Conservation (phyloP, 2,329 filamentous ascomycete genomes). For the Colletotrichum lupini region DNA sequence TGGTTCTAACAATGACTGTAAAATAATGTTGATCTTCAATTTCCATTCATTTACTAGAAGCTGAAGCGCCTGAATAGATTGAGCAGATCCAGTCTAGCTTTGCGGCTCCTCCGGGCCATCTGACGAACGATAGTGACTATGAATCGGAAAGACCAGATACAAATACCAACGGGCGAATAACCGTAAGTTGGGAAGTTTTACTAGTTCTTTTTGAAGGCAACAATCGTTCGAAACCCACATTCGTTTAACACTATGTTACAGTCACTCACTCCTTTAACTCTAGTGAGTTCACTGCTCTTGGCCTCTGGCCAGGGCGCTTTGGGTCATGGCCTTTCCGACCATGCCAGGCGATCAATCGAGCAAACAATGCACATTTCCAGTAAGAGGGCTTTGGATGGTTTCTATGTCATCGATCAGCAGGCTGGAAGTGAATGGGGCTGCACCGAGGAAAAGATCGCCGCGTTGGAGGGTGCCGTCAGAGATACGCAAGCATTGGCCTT, state of each 20-base stretch:
- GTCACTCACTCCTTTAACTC: not conserved
- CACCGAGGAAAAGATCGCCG: not conserved
- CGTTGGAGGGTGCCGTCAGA: not conserved
- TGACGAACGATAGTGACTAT: not conserved
- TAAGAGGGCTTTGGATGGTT: not conserved
- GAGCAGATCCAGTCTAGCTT: not conserved
- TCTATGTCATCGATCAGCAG: slow-evolving; percentile 6
- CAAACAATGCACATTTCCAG: not conserved
- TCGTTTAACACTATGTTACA: not conserved
- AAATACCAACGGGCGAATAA: not conserved
- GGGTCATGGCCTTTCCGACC: not conserved
- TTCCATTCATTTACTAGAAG: not conserved
- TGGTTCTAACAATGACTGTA: not conserved
- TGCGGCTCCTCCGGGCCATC: not conserved
- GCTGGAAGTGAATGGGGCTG: slow-evolving; percentile 1
- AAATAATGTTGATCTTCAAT: not conserved
- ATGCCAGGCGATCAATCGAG: not conserved
- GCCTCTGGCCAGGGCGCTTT: not conserved
- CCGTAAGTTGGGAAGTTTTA: not conserved
- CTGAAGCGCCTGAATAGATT: not conserved
- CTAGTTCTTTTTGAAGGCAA: not conserved
- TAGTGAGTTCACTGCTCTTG: not conserved
- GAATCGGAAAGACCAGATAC: not conserved
- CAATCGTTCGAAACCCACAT: not conserved
- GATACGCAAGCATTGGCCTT: slow-evolving; percentile 2